Conservation (phyloP, 1,139 yeast genomes). For the Scheffersomyces cryptocercus region DNA sequence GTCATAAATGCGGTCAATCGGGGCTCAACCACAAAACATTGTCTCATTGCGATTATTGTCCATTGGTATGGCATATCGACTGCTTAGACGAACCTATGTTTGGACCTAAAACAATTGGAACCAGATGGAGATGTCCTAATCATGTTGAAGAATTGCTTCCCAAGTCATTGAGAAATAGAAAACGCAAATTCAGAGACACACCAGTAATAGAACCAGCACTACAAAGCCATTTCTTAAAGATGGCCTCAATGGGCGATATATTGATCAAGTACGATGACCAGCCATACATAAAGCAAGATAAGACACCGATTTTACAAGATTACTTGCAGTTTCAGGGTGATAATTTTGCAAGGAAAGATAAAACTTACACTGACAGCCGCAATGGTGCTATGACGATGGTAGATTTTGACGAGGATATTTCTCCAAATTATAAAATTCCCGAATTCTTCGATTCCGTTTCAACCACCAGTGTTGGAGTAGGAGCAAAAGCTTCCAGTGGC, state of each 20-base stretch:
- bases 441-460: conserved; percentile 41
- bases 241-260: conserved; percentile 55
- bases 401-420: conserved; percentile 17
- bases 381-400: conserved; percentile 8
- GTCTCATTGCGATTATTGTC: conserved; percentile 83
- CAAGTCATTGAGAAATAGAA: conserved; percentile 26
- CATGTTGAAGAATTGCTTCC: conserved; percentile 66
- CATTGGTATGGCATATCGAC: conserved; percentile 89
- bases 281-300: conserved; percentile 42
- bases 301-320: conserved; percentile 28
- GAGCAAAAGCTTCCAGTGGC: conserved; percentile 41
- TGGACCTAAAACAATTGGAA: conserved; percentile 73
- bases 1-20: conserved; percentile 75
- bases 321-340: conserved; percentile 31
- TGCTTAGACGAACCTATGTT: conserved; percentile 79
- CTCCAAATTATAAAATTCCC: conserved; percentile 41
- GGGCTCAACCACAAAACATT: conserved; percentile 58
- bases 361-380: conserved; percentile 25
- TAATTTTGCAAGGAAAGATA: conserved; percentile 18
- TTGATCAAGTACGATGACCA: conserved; percentile 68
- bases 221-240: conserved; percentile 30
- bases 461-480: conserved; percentile 39
- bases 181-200: conserved; percentile 56
- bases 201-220: conserved; percentile 52
- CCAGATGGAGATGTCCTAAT: conserved; percentile 92